These are phyloP conservation scores for Xylaria sp. DNA, from an alignment of 2,329 filamentous ascomycete species.

Conservation along the genomic window DNA sequence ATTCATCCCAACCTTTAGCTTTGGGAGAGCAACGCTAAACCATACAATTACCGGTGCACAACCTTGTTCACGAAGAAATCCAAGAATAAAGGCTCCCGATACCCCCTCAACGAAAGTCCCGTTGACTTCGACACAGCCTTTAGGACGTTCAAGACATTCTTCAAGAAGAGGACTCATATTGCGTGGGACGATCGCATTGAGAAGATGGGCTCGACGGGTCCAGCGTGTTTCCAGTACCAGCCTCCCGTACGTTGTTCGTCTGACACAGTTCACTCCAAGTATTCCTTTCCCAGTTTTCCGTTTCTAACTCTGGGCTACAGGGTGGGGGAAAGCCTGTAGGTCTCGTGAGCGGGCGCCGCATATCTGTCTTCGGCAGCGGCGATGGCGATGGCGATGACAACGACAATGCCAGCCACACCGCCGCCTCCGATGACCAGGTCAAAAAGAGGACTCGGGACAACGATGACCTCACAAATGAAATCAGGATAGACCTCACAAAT, in stretches of 20 bases:
- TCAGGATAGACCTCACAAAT: too few species aligned
- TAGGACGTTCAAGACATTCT: conserved; percentile 65
- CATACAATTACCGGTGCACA: conserved; percentile 70
- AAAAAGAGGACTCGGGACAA: not conserved
- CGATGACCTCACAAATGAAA: not conserved
- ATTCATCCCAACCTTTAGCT: conserved; percentile 61
- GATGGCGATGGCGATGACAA: conserved; percentile 1
- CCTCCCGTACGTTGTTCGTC: conserved; percentile 56
- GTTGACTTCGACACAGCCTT: conserved; percentile 59
- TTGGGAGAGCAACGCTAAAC: conserved; percentile 71
- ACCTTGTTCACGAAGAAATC: conserved; percentile 61
- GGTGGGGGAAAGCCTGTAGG: conserved; percentile 55
- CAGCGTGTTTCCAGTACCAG: conserved; percentile 56
- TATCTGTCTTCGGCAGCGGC: conserved; percentile 7
- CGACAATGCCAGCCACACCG: too few species aligned
- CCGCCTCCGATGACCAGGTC: too few species aligned
- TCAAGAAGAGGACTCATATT: conserved; percentile 66
- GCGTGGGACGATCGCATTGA: conserved; percentile 68
- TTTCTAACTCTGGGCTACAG: conserved; percentile 42
- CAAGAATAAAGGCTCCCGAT: conserved; percentile 51
- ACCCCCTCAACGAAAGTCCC: conserved; percentile 55
- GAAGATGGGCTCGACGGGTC: conserved; percentile 49
- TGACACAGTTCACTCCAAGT: not conserved
- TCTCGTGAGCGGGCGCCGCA: conserved; percentile 10
- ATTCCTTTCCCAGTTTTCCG: not conserved